These are phyloP conservation scores for Nelumbo lutea DNA, from an alignment of 164 flowering plant species.

Conservation along the genomic window DNA sequence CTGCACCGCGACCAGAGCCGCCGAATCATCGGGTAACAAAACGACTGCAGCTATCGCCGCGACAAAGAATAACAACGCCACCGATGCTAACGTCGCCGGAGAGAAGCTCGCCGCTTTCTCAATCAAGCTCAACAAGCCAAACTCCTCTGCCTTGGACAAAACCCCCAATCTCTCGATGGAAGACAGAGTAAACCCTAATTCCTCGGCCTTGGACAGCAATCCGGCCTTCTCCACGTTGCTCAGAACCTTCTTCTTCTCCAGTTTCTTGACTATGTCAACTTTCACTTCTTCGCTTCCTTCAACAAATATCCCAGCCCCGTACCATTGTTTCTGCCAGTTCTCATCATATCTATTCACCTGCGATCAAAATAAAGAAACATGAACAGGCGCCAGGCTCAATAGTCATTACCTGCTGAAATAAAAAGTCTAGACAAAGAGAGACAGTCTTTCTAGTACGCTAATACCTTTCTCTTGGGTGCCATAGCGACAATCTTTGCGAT, in stretches of 20 bases:
- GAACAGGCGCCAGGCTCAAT: too few relatives aligned
- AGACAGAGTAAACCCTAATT: conserved; percentile 71
- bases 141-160: conserved; percentile 81
- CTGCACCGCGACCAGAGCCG: conserved; percentile 60
- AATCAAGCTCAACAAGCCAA: conserved; percentile 74
- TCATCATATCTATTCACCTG: conserved; percentile 80
- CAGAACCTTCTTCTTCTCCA: conserved; percentile 71
- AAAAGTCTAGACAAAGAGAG: not conserved
- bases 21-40: conserved; percentile 79
- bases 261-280: conserved; percentile 80
- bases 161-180: conserved; percentile 81
- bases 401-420: too few relatives aligned
- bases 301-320: conserved; percentile 74
- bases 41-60: conserved; percentile 63
- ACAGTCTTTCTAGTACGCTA: too few relatives aligned
- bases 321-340: conserved; percentile 83
- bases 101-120: conserved; percentile 53
- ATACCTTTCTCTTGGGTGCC: conserved; percentile 48
- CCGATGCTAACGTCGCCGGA: conserved; percentile 69
- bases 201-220: conserved; percentile 75
- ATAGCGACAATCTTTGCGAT: conserved; percentile 43
- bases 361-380: not conserved
- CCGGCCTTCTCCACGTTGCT: conserved; percentile 88
- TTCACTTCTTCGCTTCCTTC: conserved; percentile 73
- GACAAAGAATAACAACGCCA: conserved; percentile 55